Evolutionary conservation across 306 rosid genomes (phyloP).

Genomic region (Cicer cuneatum): DNA sequence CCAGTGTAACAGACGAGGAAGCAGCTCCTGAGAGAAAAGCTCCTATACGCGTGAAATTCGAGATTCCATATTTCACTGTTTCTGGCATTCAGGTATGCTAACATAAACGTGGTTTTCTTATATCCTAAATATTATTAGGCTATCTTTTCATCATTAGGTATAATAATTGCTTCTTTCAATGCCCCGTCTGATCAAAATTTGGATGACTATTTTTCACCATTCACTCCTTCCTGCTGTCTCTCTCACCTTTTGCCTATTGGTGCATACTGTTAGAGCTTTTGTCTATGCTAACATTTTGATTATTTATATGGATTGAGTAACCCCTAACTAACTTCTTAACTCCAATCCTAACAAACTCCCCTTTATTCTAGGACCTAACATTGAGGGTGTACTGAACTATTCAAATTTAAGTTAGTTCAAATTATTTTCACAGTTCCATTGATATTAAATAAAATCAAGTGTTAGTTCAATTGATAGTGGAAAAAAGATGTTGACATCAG

Average conservation of each 20-base stretch:
- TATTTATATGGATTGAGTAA: constrained; percentile 8
- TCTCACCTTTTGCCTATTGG: constrained; percentile 17
- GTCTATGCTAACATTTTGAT: neutral
- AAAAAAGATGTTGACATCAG: constrained; percentile 1
- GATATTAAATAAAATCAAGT: neutral
- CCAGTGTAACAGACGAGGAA: constrained; percentile 79
- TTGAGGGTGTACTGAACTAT: constrained; percentile 23
- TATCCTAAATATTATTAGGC: constrained; percentile 27
- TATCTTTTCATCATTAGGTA: constrained; percentile 5
- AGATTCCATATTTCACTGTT: constrained; percentile 93
- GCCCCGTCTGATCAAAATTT: constrained; percentile 21
- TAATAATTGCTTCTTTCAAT: constrained; percentile 16
- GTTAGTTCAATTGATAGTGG: neutral
- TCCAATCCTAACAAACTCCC: too few species aligned
- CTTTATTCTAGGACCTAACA: too few species aligned
- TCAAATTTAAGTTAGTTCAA: constrained; percentile 35
- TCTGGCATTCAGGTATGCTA: constrained; percentile 86
- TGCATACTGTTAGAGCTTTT: neutral
- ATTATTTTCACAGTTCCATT: constrained; percentile 9
- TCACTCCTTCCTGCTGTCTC: neutral
- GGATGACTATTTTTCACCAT: constrained; percentile 21
- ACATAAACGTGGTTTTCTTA: constrained; percentile 27
- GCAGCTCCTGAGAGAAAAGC: constrained; percentile 88
- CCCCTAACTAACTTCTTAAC: too few species aligned
- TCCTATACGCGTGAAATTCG: constrained; percentile 88